phyloP scores from a whole-genome alignment of 371 early-diverging fungal species.

The Mucor lusitanicus region DNA sequence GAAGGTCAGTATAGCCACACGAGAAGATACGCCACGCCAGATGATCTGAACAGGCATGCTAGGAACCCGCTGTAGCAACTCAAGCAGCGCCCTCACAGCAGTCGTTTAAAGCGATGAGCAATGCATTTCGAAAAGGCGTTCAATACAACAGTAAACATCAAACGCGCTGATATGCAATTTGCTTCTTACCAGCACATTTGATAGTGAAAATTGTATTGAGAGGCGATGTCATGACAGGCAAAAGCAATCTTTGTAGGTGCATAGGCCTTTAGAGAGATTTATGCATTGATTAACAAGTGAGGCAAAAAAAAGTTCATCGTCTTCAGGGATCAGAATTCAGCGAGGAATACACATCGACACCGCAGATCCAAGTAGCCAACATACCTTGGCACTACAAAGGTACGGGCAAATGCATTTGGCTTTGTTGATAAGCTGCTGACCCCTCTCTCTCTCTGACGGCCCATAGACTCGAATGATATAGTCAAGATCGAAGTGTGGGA shows the following conservation, averaged over 20 bases:
- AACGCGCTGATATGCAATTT: no score
- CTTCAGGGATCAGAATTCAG: conserved; percentile 61
- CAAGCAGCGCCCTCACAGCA: conserved; percentile 20
- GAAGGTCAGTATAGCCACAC: conserved; percentile 16
- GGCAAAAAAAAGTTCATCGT: conserved; percentile 47
- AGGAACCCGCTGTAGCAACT: conserved; percentile 20
- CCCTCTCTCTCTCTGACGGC: background rate
- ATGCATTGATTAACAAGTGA: background rate
- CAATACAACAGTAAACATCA: conserved; percentile 54
- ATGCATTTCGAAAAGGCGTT: conserved; percentile 52
- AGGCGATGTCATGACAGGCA: conserved; percentile 70
- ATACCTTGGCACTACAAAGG: conserved; percentile 70
- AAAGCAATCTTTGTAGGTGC: conserved; percentile 61
- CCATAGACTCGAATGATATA: conserved; percentile 53
- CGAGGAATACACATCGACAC: conserved; percentile 54
- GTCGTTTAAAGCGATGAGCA: conserved; percentile 48
- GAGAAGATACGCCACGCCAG: background rate
- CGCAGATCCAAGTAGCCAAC: conserved; percentile 69
- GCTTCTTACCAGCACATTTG: background rate
- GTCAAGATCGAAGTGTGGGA: conserved; percentile 76
- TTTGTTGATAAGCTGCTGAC: background rate
- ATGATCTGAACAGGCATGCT: background rate
- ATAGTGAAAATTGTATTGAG: conserved; percentile 71
- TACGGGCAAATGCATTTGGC: conserved; percentile 7
- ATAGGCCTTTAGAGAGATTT: background rate